A percentile compares a stretch with the other conserved stretches of the same genome.
Evolutionary conservation across 1,284 basidiomycete genomes (phyloP).

Genomic region (Tilletia setariae): DNA sequence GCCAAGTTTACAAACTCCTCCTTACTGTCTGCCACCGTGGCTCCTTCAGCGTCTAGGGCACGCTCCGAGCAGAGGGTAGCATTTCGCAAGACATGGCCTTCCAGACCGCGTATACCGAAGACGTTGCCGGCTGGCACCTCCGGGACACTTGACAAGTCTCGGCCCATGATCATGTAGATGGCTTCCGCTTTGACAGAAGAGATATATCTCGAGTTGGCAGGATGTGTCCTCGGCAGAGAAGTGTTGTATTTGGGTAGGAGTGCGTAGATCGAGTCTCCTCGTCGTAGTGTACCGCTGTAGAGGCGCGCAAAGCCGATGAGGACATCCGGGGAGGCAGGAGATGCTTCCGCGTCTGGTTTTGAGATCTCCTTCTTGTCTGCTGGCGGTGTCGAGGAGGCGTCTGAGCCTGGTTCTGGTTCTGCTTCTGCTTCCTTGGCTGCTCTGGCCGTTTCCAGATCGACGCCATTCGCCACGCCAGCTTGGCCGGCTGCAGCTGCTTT

Average conservation of each 20-base stretch:
- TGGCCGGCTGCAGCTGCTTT: constrained; percentile 30
- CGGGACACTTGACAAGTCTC: constrained; percentile 79
- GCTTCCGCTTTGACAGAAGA: constrained; percentile 67
- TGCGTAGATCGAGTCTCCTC: constrained; percentile 66
- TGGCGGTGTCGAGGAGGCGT: neutral
- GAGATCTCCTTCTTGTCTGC: neutral
- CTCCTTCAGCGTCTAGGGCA: constrained; percentile 21
- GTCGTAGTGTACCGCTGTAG: constrained; percentile 79
- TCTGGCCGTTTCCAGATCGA: constrained; percentile 17
- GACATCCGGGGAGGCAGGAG: constrained; percentile 32
- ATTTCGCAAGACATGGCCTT: constrained; percentile 83
- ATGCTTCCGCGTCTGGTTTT: constrained; percentile 20
- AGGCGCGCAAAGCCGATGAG: constrained; percentile 80
- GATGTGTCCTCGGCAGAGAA: constrained; percentile 66
- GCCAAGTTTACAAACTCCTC: constrained; percentile 43
- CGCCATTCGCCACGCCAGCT: constrained; percentile 41
- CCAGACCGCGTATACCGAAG: constrained; percentile 86
- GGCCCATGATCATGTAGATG: constrained; percentile 97
- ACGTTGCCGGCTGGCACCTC: constrained; percentile 90
- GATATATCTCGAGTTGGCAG: constrained; percentile 64
- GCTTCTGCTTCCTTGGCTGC: constrained; percentile 52
- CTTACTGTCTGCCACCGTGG: neutral
- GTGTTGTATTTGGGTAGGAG: constrained; percentile 85
- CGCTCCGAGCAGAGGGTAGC: constrained; percentile 75
- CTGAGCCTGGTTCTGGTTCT: neutral